Evolutionary conservation across 2,329 filamentous ascomycete genomes (phyloP), one percentile per base, ranked within the genome.

Genomic region (Sphaerostilbella broomeana): DNA sequence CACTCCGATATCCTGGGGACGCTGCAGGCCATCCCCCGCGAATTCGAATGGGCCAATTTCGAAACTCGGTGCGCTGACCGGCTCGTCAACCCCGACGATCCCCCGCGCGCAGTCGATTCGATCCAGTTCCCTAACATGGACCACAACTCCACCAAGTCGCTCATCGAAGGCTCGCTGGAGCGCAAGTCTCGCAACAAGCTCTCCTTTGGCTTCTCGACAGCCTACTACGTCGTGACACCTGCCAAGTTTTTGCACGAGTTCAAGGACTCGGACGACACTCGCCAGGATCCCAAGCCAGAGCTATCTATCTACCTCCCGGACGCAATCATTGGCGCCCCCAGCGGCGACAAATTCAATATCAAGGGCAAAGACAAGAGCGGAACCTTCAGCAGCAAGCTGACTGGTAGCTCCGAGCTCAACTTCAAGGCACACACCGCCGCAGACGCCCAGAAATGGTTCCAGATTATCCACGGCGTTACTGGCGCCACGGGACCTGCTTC

Each of bases 21-120:
- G 9, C 73, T 82, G 4, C 86, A 94, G 65, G 77, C 77, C 33
- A 79, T 98, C 32, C 82, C 86, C 1, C 72, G 75, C 6, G 84
- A 95, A 57, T 90, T 94, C 51, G 92, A 98, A 65, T 98, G 90
- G 90, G 79, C 81, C 45, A 81, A 81, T 51, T 98, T 98, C 67
- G 66, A 79, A 35, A 64, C 75, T 49, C 82, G 88, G 52, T 84
- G 83, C 59, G 68, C 72, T 47, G 72, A 80, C 47, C 68, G 82
- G 7, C 76, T 98, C 19, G 81, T 94, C 52, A 80, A 95, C 61
- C 83, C 88, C 4, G 78, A 79, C 43, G 75, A 81, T 1, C 73
- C 85, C 1, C 77, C 86, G 6, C 82, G 89, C 41, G 77, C 77
- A 10, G 75, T 95, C 34, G 76, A 85, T 15, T 70, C 75, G 47